Conservation (phyloP, 164 flowering plant species). For the Saururus chinensis region DNA sequence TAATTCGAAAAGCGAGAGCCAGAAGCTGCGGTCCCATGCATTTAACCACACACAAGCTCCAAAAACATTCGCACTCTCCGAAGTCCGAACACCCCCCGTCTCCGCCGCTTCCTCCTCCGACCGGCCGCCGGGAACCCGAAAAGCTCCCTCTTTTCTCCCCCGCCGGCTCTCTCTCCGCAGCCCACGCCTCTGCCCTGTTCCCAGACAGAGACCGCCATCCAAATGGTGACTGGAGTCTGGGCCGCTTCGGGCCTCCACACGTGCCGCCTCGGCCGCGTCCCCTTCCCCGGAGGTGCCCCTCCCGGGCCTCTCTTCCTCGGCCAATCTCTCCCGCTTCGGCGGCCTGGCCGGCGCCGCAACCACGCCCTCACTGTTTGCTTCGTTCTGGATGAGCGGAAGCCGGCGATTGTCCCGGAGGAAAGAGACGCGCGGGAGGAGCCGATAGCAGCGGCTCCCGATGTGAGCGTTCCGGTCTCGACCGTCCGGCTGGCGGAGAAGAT, state of each 20-base stretch:
- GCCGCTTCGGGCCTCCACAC: conserved; percentile 23
- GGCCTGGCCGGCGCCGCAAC: neutral
- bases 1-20: neutral
- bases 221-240: conserved; percentile 51
- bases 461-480: conserved; percentile 14
- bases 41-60: neutral
- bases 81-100: too few species aligned
- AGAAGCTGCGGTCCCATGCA: neutral
- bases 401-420: neutral
- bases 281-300: conserved; percentile 10
- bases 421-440: neutral
- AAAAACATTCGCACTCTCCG: neutral
- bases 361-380: conserved; percentile 29
- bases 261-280: conserved; percentile 10
- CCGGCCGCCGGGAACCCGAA: neutral
- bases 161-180: neutral
- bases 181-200: too few species aligned
- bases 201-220: neutral
- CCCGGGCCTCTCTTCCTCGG: conserved; percentile 5
- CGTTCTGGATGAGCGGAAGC: conserved; percentile 34
- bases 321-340: conserved; percentile 5
- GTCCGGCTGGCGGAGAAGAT: conserved; percentile 30
- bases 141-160: too few species aligned
- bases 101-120: neutral
- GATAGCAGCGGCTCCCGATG: conserved; percentile 2